phyloP scores from a whole-genome alignment of 2,329 filamentous ascomycete genomes.

The Fusarium musae region DNA sequence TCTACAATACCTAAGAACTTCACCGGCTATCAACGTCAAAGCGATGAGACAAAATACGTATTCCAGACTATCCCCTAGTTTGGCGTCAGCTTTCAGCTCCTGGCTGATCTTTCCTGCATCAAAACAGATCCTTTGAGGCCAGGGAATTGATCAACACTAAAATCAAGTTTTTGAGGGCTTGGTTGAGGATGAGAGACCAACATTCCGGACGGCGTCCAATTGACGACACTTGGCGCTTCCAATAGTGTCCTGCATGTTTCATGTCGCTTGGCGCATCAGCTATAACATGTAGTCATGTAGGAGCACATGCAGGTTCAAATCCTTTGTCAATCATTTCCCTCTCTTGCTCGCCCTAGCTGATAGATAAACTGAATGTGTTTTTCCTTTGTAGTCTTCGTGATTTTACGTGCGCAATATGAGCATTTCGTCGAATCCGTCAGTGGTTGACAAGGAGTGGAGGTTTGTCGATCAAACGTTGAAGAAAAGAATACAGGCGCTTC shows the following conservation, averaged over 20 bases:
- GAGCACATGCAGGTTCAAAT: neutral
- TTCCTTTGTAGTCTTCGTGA: accelerated
- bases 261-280: too few species aligned
- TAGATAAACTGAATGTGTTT: accelerated
- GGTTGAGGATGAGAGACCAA: too few species aligned
- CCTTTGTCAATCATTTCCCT: accelerated
- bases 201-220: too few species aligned
- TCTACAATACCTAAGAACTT: too few species aligned
- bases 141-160: too few species aligned
- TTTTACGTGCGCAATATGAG: neutral
- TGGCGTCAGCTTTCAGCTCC: too few species aligned
- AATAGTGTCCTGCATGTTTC: neutral
- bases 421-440: neutral
- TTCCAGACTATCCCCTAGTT: too few species aligned
- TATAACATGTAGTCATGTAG: neutral
- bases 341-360: accelerated
- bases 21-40: too few species aligned
- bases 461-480: neutral
- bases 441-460: neutral
- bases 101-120: too few species aligned
- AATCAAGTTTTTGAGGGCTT: too few species aligned
- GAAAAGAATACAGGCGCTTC: neutral
- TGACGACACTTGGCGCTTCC: neutral
- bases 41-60: too few species aligned
- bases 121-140: too few species aligned